Conservation (phyloP, 1,284 basidiomycete species). For the Ustilago xerochloae region DNA sequence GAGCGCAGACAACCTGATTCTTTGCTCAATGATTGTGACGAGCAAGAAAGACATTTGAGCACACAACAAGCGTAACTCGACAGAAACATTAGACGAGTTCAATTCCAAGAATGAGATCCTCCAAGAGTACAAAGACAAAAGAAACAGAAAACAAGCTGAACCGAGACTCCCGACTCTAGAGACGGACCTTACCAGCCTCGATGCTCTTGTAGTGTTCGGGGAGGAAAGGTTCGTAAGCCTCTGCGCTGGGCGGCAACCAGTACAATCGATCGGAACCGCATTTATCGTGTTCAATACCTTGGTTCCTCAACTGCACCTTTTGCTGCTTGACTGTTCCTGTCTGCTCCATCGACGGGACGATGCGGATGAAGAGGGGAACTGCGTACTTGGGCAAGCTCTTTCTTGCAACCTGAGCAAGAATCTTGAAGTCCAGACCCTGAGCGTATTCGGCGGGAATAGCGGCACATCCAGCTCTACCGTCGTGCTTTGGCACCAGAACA, state of each 20-base stretch:
- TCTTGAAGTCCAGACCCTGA: slow-evolving; percentile 49
- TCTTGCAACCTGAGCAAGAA: slow-evolving; percentile 56
- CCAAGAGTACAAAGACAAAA: neutral
- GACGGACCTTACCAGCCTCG: slow-evolving; percentile 54
- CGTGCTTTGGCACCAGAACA: slow-evolving; percentile 66
- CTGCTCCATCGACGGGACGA: slow-evolving; percentile 62
- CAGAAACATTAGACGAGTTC: neutral
- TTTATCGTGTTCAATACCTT: slow-evolving; percentile 66
- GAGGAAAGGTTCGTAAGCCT: slow-evolving; percentile 55
- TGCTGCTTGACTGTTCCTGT: slow-evolving; percentile 67
- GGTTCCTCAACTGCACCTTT: slow-evolving; percentile 65
- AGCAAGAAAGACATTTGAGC: neutral
- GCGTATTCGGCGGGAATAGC: slow-evolving; percentile 59
- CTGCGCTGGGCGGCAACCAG: slow-evolving; percentile 58
- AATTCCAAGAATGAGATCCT: neutral
- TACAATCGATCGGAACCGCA: slow-evolving; percentile 49
- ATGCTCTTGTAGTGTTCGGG: slow-evolving; percentile 49
- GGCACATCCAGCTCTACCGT: slow-evolving; percentile 68
- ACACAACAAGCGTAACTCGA: neutral
- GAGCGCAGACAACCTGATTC: too few species aligned
- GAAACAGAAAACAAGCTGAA: neutral
- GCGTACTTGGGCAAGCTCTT: slow-evolving; percentile 67
- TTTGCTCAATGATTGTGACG: neutral
- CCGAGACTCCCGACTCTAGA: slow-evolving; percentile 21
- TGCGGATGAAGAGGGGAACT: slow-evolving; percentile 66